phyloP scores from a whole-genome alignment of 2,329 filamentous ascomycete species.

The Penicillium sp. region DNA sequence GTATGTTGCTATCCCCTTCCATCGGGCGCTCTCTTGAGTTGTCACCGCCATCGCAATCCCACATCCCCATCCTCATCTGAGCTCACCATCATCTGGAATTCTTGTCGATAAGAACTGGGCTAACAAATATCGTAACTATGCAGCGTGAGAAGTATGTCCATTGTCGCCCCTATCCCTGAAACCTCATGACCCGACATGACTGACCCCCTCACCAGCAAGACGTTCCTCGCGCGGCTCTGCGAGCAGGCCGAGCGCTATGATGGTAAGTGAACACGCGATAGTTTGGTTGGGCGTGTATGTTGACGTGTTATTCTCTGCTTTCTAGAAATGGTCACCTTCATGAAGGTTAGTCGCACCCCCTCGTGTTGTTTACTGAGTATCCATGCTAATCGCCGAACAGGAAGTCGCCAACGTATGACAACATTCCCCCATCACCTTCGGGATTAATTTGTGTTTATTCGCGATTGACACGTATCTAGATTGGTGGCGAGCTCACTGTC shows the following conservation, averaged over 20 bases:
- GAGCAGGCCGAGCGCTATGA: constrained; percentile 99
- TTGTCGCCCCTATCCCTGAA: constrained; percentile 21
- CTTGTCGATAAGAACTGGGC: constrained; percentile 38
- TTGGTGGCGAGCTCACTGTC: constrained; percentile 66
- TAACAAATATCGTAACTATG: constrained; percentile 33
- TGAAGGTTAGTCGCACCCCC: constrained; percentile 67
- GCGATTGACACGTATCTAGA: constrained; percentile 42
- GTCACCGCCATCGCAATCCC: constrained; percentile 27
- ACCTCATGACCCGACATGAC: constrained; percentile 23
- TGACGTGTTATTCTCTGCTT: constrained; percentile 27
- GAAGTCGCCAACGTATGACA: constrained; percentile 85
- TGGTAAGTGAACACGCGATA: constrained; percentile 55
- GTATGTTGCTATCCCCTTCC: constrained; percentile 50
- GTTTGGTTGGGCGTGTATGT: background rate
- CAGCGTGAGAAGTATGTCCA: constrained; percentile 67
- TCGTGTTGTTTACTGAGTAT: constrained; percentile 25
- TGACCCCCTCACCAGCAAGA: constrained; percentile 71
- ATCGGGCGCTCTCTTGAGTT: constrained; percentile 33
- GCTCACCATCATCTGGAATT: constrained; percentile 6
- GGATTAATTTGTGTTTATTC: background rate
- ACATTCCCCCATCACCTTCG: constrained; percentile 10
- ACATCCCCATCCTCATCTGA: constrained; percentile 11
- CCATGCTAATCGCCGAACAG: constrained; percentile 46
- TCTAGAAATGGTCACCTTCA: constrained; percentile 93
- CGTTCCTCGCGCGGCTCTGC: constrained; percentile 98